Evolutionary conservation across 73 alveolate species (phyloP).

Genomic region (Strombidium stylifer): DNA sequence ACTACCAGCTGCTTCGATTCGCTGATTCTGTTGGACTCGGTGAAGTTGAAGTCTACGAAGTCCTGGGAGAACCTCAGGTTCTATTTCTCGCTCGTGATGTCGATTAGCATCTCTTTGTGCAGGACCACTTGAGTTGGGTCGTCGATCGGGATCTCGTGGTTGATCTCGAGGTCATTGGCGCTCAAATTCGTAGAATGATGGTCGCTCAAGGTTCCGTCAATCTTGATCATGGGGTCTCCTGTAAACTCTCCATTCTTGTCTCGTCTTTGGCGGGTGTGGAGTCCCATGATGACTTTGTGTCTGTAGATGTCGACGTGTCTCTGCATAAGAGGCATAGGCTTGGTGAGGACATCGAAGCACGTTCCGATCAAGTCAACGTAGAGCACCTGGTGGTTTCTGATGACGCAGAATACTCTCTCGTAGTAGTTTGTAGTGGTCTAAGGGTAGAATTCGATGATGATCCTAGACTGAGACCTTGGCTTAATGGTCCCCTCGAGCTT

Average conservation of each 20-base stretch:
- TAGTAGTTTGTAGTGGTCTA: slow-evolving; percentile 86
- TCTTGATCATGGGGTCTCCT: too few species aligned
- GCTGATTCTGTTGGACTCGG: slow-evolving; percentile 60
- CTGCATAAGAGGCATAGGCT: slow-evolving; percentile 93
- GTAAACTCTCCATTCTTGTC: too few species aligned
- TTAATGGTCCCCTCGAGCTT: slow-evolving; percentile 84
- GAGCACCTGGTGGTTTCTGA: slow-evolving; percentile 85
- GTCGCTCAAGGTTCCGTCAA: slow-evolving; percentile 4
- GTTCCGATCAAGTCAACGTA: slow-evolving; percentile 96
- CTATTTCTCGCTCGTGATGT: slow-evolving; percentile 49
- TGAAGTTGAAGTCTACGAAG: slow-evolving; percentile 71
- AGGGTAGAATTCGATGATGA: slow-evolving; percentile 92
- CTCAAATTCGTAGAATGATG: slow-evolving; percentile 1
- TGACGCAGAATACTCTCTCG: slow-evolving; percentile 89
- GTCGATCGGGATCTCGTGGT: slow-evolving; percentile 63
- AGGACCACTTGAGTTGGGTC: slow-evolving; percentile 87
- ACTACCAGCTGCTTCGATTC: slow-evolving; percentile 66
- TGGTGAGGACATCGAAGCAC: slow-evolving; percentile 90
- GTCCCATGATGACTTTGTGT: slow-evolving; percentile 89
- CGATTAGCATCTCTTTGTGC: slow-evolving; percentile 83
- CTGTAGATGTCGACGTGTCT: slow-evolving; percentile 93
- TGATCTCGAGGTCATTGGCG: slow-evolving; percentile 33
- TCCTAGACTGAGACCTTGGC: slow-evolving; percentile 84
- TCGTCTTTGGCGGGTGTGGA: slow-evolving; percentile 32
- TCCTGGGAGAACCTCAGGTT: slow-evolving; percentile 65